Conservation (phyloP, 2,329 filamentous ascomycete genomes). For the Tolypocladium guangdongense region DNA sequence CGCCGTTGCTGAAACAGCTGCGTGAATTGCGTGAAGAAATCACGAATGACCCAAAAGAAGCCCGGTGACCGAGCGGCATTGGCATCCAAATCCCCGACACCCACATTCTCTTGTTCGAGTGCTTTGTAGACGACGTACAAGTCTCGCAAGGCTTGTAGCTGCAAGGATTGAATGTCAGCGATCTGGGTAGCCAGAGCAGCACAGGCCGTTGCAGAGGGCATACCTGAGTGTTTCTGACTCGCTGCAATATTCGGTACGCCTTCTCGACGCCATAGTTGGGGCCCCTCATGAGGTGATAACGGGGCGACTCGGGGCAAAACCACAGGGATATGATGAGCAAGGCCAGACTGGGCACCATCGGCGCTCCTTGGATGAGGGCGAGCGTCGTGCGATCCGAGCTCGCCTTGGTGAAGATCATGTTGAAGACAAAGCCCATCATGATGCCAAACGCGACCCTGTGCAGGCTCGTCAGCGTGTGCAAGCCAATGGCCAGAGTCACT, state of each 20-base stretch:
- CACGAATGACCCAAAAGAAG: slow-evolving; percentile 15
- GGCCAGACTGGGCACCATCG: slow-evolving; percentile 23
- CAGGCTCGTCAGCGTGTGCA: slow-evolving; percentile 3
- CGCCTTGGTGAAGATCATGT: slow-evolving; percentile 23
- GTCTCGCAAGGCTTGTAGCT: slow-evolving; percentile 30
- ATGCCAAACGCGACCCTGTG: slow-evolving; percentile 23
- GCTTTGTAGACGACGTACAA: slow-evolving; percentile 28
- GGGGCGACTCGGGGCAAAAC: slow-evolving; percentile 30
- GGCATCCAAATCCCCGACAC: slow-evolving; percentile 10
- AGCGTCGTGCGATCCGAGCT: slow-evolving; percentile 6
- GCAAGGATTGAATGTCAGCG: neutral
- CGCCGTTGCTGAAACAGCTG: slow-evolving; percentile 17
- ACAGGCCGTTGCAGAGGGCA: neutral
- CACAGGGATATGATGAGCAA: slow-evolving; percentile 22
- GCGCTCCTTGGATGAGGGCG: slow-evolving; percentile 26
- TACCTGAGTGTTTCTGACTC: slow-evolving; percentile 25
- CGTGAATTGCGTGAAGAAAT: slow-evolving; percentile 15
- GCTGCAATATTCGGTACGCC: slow-evolving; percentile 23
- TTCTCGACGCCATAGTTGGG: slow-evolving; percentile 24
- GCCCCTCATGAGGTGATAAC: slow-evolving; percentile 28
- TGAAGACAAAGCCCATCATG: slow-evolving; percentile 23
- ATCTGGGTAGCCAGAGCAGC: neutral
- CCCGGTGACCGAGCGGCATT: slow-evolving; percentile 13
- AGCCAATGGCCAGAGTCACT: neutral
- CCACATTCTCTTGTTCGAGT: slow-evolving; percentile 17